phyloP scores from a whole-genome alignment of 2,329 filamentous ascomycete genomes.

The Trichoderma citrinoviride region DNA sequence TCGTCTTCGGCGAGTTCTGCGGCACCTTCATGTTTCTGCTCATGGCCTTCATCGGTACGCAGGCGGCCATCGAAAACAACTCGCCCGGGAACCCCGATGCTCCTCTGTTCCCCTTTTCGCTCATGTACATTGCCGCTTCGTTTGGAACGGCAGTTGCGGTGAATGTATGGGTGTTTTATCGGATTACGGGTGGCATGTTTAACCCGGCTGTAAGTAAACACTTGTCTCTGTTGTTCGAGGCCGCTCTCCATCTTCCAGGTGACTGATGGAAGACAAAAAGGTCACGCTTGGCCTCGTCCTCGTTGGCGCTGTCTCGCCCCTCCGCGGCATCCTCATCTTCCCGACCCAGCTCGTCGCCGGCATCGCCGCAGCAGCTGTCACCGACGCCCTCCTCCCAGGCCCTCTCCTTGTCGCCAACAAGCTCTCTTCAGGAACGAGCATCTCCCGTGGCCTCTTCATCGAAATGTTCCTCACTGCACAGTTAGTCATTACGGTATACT shows the following conservation, averaged over 20 bases:
- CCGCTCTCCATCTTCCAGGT: neutral
- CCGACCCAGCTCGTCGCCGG: slow-evolving; percentile 57
- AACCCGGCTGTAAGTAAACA: slow-evolving; percentile 50
- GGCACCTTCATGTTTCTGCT: slow-evolving; percentile 55
- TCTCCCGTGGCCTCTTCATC: slow-evolving; percentile 61
- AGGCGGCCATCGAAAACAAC: slow-evolving; percentile 38
- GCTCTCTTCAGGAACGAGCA: slow-evolving; percentile 50
- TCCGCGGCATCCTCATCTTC: slow-evolving; percentile 52
- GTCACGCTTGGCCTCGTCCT: slow-evolving; percentile 60
- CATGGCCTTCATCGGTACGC: slow-evolving; percentile 41
- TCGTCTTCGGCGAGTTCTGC: slow-evolving; percentile 47
- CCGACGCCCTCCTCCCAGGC: slow-evolving; percentile 57
- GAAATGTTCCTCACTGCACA: slow-evolving; percentile 65
- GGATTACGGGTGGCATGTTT: slow-evolving; percentile 52
- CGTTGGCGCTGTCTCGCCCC: slow-evolving; percentile 53
- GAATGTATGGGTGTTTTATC: slow-evolving; percentile 57
- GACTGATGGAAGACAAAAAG: slow-evolving; percentile 28
- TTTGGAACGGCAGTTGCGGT: slow-evolving; percentile 52
- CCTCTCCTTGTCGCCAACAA: slow-evolving; percentile 54
- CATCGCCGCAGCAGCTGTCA: slow-evolving; percentile 58
- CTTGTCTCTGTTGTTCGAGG: neutral
- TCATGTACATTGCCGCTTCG: slow-evolving; percentile 50
- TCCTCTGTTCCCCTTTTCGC: slow-evolving; percentile 34
- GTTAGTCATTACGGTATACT: slow-evolving; percentile 63
- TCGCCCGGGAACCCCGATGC: slow-evolving; percentile 28